A percentile compares a stretch with the other conserved stretches of the same genome.
Conservation (phyloP, 106 monocot species). For the Phalaenopsis aphrodite region DNA sequence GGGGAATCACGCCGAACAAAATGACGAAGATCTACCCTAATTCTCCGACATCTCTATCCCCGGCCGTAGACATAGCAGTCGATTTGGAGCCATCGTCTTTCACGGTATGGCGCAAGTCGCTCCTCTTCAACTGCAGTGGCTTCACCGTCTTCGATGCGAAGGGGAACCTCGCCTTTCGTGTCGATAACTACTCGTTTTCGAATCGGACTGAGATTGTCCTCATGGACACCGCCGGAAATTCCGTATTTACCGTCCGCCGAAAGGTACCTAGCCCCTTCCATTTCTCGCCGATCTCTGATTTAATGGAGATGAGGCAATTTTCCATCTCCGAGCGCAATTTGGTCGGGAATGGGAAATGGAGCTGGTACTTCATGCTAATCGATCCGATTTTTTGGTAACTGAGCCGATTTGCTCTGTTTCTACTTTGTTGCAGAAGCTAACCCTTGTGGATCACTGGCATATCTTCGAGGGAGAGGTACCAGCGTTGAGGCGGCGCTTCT, state of each 20-base stretch:
- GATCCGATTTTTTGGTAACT: too few species aligned
- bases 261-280: conserved; percentile 22
- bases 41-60: neutral
- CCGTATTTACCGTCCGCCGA: conserved; percentile 35
- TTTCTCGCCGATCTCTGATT: neutral
- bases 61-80: neutral
- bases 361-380: neutral
- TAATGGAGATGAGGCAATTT: neutral
- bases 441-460: conserved; percentile 44
- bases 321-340: neutral
- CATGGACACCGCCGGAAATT: conserved; percentile 39
- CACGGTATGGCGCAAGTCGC: conserved; percentile 51
- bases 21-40: conserved; percentile 55
- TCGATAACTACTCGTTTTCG: conserved; percentile 38
- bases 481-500: conserved; percentile 24
- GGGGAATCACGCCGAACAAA: neutral
- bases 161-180: conserved; percentile 45
- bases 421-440: conserved; percentile 25
- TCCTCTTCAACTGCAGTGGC: conserved; percentile 40
- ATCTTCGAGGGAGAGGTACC: conserved; percentile 42
- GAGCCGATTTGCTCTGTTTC: neutral
- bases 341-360: conserved; percentile 2
- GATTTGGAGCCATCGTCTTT: neutral
- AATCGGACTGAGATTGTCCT: conserved; percentile 36
- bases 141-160: conserved; percentile 54